Evolutionary conservation across 2,329 filamentous ascomycete species (phyloP).

Genomic region (Coccinonectria pachysandricola): DNA sequence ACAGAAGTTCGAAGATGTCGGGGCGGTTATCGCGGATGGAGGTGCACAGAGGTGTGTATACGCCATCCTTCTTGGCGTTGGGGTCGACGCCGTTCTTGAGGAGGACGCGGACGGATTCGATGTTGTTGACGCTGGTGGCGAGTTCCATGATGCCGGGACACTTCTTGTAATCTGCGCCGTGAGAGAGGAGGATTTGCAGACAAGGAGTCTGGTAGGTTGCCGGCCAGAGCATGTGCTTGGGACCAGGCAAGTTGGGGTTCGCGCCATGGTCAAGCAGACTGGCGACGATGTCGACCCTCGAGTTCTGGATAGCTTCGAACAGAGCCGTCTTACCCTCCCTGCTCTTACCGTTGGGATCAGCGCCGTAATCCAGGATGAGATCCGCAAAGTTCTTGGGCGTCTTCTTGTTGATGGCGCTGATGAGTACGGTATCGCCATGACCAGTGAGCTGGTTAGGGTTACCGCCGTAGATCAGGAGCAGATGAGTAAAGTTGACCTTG

Average conservation of each 20-base stretch:
- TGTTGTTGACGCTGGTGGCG: slow-evolving; percentile 51
- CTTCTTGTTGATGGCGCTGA: slow-evolving; percentile 49
- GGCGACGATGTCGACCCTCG: slow-evolving; percentile 46
- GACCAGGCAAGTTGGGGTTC: slow-evolving; percentile 57
- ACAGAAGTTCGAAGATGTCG: slow-evolving; percentile 51
- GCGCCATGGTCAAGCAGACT: slow-evolving; percentile 44
- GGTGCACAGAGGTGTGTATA: slow-evolving; percentile 58
- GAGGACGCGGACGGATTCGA: slow-evolving; percentile 49
- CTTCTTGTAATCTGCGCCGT: slow-evolving; percentile 51
- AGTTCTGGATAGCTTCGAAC: slow-evolving; percentile 48
- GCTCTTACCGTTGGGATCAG: slow-evolving; percentile 49
- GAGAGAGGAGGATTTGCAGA: slow-evolving; percentile 46
- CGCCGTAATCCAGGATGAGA: slow-evolving; percentile 49
- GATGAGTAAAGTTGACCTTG: slow-evolving; percentile 46
- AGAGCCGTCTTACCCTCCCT: slow-evolving; percentile 52
- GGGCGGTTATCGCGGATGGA: slow-evolving; percentile 55
- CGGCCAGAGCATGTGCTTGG: slow-evolving; percentile 60
- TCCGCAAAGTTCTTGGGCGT: slow-evolving; percentile 45
- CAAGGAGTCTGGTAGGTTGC: slow-evolving; percentile 48
- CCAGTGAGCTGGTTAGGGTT: slow-evolving; percentile 42
- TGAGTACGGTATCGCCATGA: slow-evolving; percentile 51
- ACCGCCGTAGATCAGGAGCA: slow-evolving; percentile 52
- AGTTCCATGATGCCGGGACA: slow-evolving; percentile 54
- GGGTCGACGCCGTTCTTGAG: slow-evolving; percentile 49
- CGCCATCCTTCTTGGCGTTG: slow-evolving; percentile 52